A percentile compares a stretch with the other conserved stretches of the same genome.
Evolutionary conservation across 2,329 filamentous ascomycete genomes (phyloP).

Genomic region (Penicillium sp.): DNA sequence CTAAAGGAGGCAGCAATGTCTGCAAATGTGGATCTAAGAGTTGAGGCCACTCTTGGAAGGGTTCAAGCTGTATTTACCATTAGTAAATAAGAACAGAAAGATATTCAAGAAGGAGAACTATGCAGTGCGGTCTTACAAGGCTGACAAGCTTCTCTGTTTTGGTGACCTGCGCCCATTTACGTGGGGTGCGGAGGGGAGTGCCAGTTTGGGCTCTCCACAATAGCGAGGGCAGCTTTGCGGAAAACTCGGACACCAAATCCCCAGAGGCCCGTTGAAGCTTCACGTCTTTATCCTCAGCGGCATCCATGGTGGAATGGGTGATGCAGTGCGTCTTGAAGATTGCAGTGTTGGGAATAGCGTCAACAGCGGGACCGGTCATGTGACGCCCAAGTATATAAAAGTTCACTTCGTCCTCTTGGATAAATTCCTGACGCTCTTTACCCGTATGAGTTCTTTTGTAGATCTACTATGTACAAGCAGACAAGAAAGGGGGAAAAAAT

Average conservation of each 20-base stretch:
- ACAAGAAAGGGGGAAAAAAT: too few relatives aligned
- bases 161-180: conserved; percentile 38
- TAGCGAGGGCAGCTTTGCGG: conserved; percentile 42
- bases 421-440: neutral
- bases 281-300: conserved; percentile 44
- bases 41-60: conserved; percentile 94
- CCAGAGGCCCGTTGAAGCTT: conserved; percentile 48
- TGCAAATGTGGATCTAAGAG: conserved; percentile 82
- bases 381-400: conserved; percentile 10
- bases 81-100: conserved; percentile 8
- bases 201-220: conserved; percentile 37
- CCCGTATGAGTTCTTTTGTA: neutral
- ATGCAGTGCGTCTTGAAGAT: conserved; percentile 8
- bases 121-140: conserved; percentile 34
- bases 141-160: conserved; percentile 41
- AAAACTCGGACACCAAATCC: conserved; percentile 44
- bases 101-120: neutral
- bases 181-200: conserved; percentile 29
- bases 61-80: conserved; percentile 59
- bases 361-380: conserved; percentile 26
- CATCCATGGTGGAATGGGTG: conserved; percentile 40
- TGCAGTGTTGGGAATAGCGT: conserved; percentile 19
- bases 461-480: neutral
- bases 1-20: conserved; percentile 69
- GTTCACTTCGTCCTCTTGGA: neutral